A percentile compares a stretch with the other conserved stretches of the same genome.
Conservation (phyloP, 768 basidiomycete species). For the Lyophyllum atratum region DNA sequence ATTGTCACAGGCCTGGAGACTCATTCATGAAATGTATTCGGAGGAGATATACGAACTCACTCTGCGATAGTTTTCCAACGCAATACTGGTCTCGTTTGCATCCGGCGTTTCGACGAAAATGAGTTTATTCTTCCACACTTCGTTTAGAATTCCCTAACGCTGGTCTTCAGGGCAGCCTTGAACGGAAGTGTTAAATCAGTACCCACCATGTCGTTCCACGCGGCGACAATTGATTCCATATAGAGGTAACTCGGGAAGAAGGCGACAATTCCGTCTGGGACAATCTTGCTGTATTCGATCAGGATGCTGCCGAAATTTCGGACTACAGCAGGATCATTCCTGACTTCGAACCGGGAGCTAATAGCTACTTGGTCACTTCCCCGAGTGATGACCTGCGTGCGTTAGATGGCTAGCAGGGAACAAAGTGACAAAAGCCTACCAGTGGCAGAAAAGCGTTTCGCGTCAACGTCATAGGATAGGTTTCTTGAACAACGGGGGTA, state of each 20-base stretch:
- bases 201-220: conserved; percentile 99
- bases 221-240: conserved; percentile 99
- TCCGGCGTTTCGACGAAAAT: conserved; percentile 99
- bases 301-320: conserved; percentile 98
- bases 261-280: conserved; percentile 97
- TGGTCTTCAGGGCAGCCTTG: background rate
- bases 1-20: conserved; percentile 93
- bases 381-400: conserved; percentile 85
- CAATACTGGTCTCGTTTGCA: conserved; percentile 97
- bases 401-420: background rate
- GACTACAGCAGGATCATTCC: conserved; percentile 98
- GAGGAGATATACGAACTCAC: conserved; percentile 40
- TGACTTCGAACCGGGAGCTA: conserved; percentile 96
- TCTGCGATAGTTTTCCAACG: conserved; percentile 94
- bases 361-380: conserved; percentile 99
- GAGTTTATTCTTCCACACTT: conserved; percentile 99
- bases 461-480: conserved; percentile 96
- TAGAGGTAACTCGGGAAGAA: conserved; percentile 99
- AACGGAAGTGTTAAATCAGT: background rate
- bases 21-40: conserved; percentile 2
- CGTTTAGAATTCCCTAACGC: conserved; percentile 90
- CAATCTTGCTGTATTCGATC: conserved; percentile 96
- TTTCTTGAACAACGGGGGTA: conserved; percentile 94
- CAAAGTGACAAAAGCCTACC: conserved; percentile 44
- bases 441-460: conserved; percentile 95